Percentiles rank a stretch among this genome's conserved stretches.
These are phyloP conservation scores for Salix suchowensis DNA, from an alignment of 345 rosid species.

Conservation along the genomic window DNA sequence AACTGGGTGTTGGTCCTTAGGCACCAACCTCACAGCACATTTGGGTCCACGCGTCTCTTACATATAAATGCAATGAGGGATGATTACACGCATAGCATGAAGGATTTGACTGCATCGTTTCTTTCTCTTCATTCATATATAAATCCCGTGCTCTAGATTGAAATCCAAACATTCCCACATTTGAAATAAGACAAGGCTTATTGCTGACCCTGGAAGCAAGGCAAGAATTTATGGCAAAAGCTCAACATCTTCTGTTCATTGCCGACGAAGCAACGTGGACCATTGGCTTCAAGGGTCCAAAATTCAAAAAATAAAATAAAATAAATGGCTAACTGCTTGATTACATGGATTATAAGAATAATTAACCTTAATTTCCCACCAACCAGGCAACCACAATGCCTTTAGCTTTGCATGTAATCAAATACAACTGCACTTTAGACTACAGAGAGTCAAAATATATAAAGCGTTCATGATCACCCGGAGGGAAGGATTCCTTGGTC, in stretches of 20 bases:
- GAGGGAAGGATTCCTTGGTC: conserved; percentile 18
- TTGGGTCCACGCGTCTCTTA: conserved; percentile 26
- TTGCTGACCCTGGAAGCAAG: neutral
- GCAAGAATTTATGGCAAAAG: neutral
- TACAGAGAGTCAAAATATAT: conserved; percentile 35
- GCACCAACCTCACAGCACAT: conserved; percentile 6
- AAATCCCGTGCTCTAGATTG: neutral
- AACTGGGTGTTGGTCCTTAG: neutral
- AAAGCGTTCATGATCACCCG: conserved; percentile 13
- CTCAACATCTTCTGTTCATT: neutral
- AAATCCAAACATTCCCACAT: neutral
- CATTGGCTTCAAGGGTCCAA: conserved; percentile 15
- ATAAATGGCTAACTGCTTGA: neutral
- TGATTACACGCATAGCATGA: neutral
- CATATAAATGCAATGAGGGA: conserved; percentile 16
- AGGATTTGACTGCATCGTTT: neutral
- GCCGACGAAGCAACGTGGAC: conserved; percentile 1
- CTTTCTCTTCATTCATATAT: neutral
- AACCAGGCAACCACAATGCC: conserved; percentile 17
- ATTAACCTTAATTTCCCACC: conserved; percentile 12
- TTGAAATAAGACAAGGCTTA: neutral
- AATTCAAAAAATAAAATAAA: neutral
- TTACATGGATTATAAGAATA: neutral
- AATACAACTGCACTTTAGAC: conserved; percentile 37
- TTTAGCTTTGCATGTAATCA: conserved; percentile 49